Base-by-base conservation (phyloP, 805 yeast genomes). In the Candida verbasci region DNA sequence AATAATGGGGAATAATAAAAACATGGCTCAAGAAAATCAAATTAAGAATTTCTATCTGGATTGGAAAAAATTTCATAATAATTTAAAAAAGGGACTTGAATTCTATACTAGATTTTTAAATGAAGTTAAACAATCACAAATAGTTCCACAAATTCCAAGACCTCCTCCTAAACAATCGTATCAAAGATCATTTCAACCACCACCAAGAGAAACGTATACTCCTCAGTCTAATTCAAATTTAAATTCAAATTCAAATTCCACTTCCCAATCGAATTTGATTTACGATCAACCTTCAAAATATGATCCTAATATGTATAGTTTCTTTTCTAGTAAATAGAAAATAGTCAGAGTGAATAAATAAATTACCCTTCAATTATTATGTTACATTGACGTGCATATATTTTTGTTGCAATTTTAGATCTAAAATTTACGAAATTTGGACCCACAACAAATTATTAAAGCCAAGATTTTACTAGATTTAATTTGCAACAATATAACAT, bases 21-120 rank as follows among this genome's bases (percentile, higher is more conserved):
- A 48, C 50, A 63, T 50, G 60, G 71, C 36, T 37, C 54, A 47
- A 22, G 56, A 52, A 53, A 38, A 46, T 56, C 51, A 60, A 65
- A 46, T 69, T 69, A 33, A 64, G 59, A 5, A 59, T 6, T 80
- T 87, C 1, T 73, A 70, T 6, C 47, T 46, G 6, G 60, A 63
- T 14, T 87, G 89, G 80, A 65, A 65, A 24, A 70, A 71, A 11
- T 81, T 79, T 46, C 56, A 64, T 9, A 62, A 62, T 6, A 95
- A 94, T 5, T 54, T 76, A 37, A 57, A 62, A 11, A 79, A 76
- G 44, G 95, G 95, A 0, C 47, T 59, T 8, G 68, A 60, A 9
- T 85, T 86, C 51, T 91, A 91, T 55, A 58, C 62, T 6, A 22
- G 39, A 31, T 31, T 18, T 17, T 18, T 25, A 15, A 24, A 34